Evolutionary conservation across 352 stramenopile genomes (phyloP).

Genomic region (Plasmopara muralis): DNA sequence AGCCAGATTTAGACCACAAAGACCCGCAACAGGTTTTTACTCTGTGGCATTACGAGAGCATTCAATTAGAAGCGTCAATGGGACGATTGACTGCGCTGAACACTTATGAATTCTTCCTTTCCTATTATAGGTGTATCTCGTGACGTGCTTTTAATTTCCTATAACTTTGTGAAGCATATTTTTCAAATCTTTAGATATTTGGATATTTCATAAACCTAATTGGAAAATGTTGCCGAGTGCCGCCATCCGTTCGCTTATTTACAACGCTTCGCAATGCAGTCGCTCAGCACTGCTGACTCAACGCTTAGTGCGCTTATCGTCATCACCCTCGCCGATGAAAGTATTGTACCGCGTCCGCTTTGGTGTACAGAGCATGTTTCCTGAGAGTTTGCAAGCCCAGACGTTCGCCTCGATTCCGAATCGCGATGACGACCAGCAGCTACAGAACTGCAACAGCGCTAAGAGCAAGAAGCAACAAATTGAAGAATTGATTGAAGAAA

Average conservation of each 20-base stretch:
- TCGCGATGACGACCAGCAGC: conserved; percentile 27
- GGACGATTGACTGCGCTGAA: too few relatives aligned
- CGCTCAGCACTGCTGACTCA: conserved; percentile 16
- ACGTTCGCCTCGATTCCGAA: conserved; percentile 45
- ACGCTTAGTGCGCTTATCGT: conserved; percentile 15
- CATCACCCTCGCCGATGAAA: conserved; percentile 11
- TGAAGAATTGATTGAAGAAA: conserved; percentile 69
- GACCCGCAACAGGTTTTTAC: too few relatives aligned
- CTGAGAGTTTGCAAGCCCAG: conserved; percentile 30
- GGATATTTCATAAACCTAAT: too few relatives aligned
- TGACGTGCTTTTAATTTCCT: too few relatives aligned
- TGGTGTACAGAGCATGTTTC: conserved; percentile 14
- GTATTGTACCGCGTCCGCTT: conserved; percentile 16
- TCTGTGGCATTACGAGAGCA: too few relatives aligned
- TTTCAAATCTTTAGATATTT: too few relatives aligned
- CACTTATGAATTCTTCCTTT: too few relatives aligned
- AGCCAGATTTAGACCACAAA: too few relatives aligned
- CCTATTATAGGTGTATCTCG: too few relatives aligned
- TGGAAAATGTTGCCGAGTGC: conserved; percentile 18
- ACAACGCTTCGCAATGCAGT: conserved; percentile 11
- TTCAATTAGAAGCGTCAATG: too few relatives aligned
- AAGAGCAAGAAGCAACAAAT: conserved; percentile 50
- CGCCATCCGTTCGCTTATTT: conserved; percentile 26
- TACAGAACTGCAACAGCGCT: conserved; percentile 10
- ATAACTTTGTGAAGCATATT: too few relatives aligned